Evolutionary conservation across 2,329 filamentous ascomycete species (phyloP).

Genomic region (Colletotrichum caudatum): DNA sequence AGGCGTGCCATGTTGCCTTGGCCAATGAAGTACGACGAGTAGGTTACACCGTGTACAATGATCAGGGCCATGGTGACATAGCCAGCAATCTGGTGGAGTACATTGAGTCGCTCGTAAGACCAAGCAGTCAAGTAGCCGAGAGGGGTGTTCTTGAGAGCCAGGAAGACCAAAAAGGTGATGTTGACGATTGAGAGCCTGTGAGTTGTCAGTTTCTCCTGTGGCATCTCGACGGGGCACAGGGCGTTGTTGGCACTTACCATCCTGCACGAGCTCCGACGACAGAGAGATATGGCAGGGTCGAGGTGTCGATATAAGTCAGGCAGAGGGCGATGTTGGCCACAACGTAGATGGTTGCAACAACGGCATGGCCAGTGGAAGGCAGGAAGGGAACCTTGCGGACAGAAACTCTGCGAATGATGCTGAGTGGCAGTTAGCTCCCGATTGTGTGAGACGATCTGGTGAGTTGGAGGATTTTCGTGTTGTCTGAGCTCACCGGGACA

Average conservation of each 20-base stretch:
- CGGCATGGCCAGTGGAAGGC: constrained; percentile 48
- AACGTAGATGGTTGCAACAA: constrained; percentile 48
- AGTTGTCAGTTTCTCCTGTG: not conserved
- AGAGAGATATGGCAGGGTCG: constrained; percentile 46
- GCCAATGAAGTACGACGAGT: constrained; percentile 56
- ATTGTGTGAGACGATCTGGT: not conserved
- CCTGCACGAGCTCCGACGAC: constrained; percentile 55
- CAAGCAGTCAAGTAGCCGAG: constrained; percentile 64
- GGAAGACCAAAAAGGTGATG: constrained; percentile 63
- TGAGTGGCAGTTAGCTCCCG: constrained; percentile 14
- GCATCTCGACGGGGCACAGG: not conserved
- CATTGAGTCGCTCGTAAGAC: constrained; percentile 70
- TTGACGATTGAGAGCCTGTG: constrained; percentile 59
- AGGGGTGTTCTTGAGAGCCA: constrained; percentile 69
- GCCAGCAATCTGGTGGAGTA: constrained; percentile 66
- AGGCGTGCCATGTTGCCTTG: constrained; percentile 49
- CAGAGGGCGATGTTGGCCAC: constrained; percentile 51
- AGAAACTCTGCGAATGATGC: constrained; percentile 31
- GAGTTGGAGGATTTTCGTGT: not conserved
- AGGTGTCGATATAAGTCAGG: constrained; percentile 52
- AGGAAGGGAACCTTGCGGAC: constrained; percentile 38
- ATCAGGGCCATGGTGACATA: constrained; percentile 60
- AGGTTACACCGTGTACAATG: constrained; percentile 60
- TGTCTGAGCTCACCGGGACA: constrained; percentile 31
- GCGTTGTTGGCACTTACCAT: constrained; percentile 49